Percentiles rank a stretch among this genome's conserved stretches.
phyloP scores from a whole-genome alignment of 257 asterid species.

The Oldenlandia corymbosa region DNA sequence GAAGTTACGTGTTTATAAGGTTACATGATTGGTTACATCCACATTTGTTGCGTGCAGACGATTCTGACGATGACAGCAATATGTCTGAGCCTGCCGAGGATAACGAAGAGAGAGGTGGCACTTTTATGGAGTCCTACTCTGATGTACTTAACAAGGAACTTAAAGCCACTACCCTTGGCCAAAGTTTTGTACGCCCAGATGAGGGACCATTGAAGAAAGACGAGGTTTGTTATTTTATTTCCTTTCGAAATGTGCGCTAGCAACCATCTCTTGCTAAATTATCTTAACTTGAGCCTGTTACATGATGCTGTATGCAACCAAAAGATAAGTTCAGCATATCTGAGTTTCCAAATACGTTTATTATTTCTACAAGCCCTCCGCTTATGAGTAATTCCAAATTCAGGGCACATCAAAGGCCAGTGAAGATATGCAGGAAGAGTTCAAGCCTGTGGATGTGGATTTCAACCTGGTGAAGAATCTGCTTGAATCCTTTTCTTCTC shows the following conservation, averaged over 20 bases:
- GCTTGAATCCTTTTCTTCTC: conserved; percentile 77
- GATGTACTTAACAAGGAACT: conserved; percentile 67
- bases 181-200: conserved; percentile 58
- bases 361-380: not conserved
- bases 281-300: not conserved
- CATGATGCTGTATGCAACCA: not conserved
- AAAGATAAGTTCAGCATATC: not conserved
- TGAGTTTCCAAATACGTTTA: not conserved
- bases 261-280: not conserved
- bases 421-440: conserved; percentile 60
- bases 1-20: not conserved
- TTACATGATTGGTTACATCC: not conserved
- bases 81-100: conserved; percentile 30
- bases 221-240: conserved; percentile 41
- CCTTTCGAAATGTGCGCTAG: not conserved
- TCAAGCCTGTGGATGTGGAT: conserved; percentile 84
- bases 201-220: conserved; percentile 46
- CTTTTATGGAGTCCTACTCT: conserved; percentile 71
- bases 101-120: conserved; percentile 44
- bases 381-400: conserved; percentile 12
- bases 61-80: conserved; percentile 53
- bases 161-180: conserved; percentile 62
- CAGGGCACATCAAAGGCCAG: conserved; percentile 59
- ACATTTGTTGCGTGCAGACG: conserved; percentile 45
- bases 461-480: conserved; percentile 80